Base-by-base conservation (phyloP, 176 grass and related monocot species). In the Oryza brachyantha region DNA sequence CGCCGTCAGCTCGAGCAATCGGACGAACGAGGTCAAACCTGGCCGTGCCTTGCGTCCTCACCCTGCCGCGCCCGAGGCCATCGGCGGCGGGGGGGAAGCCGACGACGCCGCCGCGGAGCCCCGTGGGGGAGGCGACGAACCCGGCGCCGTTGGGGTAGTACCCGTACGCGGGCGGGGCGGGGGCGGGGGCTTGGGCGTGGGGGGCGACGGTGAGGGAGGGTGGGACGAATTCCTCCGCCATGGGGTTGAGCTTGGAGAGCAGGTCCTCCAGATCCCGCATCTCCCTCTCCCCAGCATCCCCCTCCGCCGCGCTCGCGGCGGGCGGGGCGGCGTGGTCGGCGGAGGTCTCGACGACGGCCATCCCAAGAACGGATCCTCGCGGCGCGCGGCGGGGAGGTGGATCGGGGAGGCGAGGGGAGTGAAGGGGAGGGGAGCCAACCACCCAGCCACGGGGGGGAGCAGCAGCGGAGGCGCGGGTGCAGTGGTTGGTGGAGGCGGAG, bases 251-350 rank as follows among this genome's bases (percentile, higher is more conserved):
- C 90, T 99, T 99, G 74, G 96, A 99, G 66, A 99, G 84, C 24
- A 99, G 90, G 61, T 99, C 92, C 83, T 95, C 92, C 86, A 99
- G 88, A 93, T 99, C 96, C 79, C 92, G 88, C 83, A 99, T 99
- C 84, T 99, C 96, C 34, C 86, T 78, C 84, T 99, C 82, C 35
- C 87, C 82, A 10, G 82, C 77, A 42, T 80, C 77, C 71, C 13
- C 77, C 43, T 74, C 82, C 12, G 59, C 73, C 10, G n/a, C 3
- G 1, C 62, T 4, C 13, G 27, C 14, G 41, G 59, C 42, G 31
- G 60, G 10, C 8, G 87, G 64, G 11, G 76, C 54, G 64, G 64
- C 70, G 42, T 65, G 77, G 70, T 76, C 72, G 58, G 77, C 72
- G 82, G 87, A 64, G 41, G 82, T 37, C 87, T 89, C 87, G 46